Evolutionary conservation across 805 yeast species (phyloP).

Genomic region (Saccharomycopsis guyanensis): DNA sequence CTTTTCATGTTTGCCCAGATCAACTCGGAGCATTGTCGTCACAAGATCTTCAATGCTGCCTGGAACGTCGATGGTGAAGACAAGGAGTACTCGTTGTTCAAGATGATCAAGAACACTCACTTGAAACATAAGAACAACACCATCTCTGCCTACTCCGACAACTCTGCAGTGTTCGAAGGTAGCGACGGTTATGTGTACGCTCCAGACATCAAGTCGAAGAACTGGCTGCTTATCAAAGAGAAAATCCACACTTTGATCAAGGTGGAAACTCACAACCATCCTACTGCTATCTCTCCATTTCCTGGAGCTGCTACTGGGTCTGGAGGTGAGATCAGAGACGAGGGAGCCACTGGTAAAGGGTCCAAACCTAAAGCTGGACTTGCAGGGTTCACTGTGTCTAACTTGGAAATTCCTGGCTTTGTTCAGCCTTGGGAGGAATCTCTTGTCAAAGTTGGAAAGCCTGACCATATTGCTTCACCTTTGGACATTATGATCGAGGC

Average conservation of each 20-base stretch:
- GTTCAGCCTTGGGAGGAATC: slow-evolving; percentile 94
- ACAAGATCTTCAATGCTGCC: slow-evolving; percentile 95
- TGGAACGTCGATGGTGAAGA: slow-evolving; percentile 88
- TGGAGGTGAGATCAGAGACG: slow-evolving; percentile 99
- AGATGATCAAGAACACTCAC: slow-evolving; percentile 95
- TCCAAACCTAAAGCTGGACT: slow-evolving; percentile 95
- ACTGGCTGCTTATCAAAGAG: slow-evolving; percentile 72
- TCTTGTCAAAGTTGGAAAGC: slow-evolving; percentile 76
- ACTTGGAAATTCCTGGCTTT: slow-evolving; percentile 75
- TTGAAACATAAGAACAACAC: slow-evolving; percentile 72
- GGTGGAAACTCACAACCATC: slow-evolving; percentile 98
- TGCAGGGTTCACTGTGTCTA: slow-evolving; percentile 88
- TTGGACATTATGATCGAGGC: slow-evolving; percentile 95
- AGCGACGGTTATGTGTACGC: slow-evolving; percentile 60
- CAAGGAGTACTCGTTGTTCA: slow-evolving; percentile 71
- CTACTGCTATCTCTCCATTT: slow-evolving; percentile 98
- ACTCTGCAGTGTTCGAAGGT: slow-evolving; percentile 93
- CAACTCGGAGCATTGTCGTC: slow-evolving; percentile 98
- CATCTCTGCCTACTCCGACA: slow-evolving; percentile 90
- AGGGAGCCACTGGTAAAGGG: slow-evolving; percentile 99
- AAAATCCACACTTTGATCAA: slow-evolving; percentile 83
- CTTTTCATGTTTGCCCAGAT: slow-evolving; percentile 99
- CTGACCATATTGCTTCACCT: slow-evolving; percentile 86
- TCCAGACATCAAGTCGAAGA: slow-evolving; percentile 65
- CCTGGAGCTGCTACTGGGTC: slow-evolving; percentile 99